phyloP scores from a whole-genome alignment of 768 basidiomycete genomes.

The Postia placenta region DNA sequence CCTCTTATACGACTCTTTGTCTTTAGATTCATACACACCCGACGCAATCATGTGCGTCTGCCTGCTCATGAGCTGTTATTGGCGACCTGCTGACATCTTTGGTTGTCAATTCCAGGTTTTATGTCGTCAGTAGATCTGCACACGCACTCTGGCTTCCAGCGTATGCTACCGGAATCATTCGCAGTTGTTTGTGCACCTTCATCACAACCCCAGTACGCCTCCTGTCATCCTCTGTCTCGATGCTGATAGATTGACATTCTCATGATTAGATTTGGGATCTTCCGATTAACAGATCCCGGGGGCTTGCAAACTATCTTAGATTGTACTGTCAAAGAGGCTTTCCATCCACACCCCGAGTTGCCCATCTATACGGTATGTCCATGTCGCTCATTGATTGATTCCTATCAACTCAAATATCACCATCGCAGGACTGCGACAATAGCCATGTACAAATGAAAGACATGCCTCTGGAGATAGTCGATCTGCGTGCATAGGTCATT shows the following conservation, averaged over 20 bases:
- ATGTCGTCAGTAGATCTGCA: slow-evolving; percentile 94
- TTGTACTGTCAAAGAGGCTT: slow-evolving; percentile 68
- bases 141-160: slow-evolving; percentile 84
- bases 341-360: slow-evolving; percentile 79
- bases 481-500: slow-evolving; percentile 43
- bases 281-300: slow-evolving; percentile 84
- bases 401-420: too few species aligned
- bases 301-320: slow-evolving; percentile 67
- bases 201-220: slow-evolving; percentile 61
- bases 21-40: slow-evolving; percentile 90
- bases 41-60: slow-evolving; percentile 71
- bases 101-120: slow-evolving; percentile 46
- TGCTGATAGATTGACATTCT: not conserved
- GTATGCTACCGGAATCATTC: slow-evolving; percentile 87
- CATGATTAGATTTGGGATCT: slow-evolving; percentile 68
- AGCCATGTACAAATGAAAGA: slow-evolving; percentile 81
- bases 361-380: slow-evolving; percentile 64
- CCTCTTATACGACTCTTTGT: not conserved
- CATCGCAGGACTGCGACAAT: slow-evolving; percentile 69
- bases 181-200: slow-evolving; percentile 89
- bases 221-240: not conserved
- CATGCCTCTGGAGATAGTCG: slow-evolving; percentile 73
- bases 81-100: not conserved
- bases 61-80: too few species aligned
- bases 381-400: not conserved